phyloP scores from a whole-genome alignment of 192 early-diverging fungal genomes.

The Helicostylum pulchrum region DNA sequence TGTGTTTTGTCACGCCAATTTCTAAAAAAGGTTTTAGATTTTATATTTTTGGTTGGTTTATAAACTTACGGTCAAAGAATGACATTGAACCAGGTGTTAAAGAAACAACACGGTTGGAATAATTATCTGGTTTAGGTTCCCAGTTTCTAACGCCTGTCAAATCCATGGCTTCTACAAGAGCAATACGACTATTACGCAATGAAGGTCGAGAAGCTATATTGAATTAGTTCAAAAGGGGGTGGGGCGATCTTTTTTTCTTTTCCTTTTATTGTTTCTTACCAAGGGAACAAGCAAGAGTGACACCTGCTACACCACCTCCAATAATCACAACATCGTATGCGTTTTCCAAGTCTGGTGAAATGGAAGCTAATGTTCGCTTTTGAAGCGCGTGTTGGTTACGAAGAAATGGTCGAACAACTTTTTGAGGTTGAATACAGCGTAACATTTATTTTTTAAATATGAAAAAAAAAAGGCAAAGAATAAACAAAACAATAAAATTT shows the following conservation, averaged over 20 bases:
- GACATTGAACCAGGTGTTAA: slow-evolving; percentile 66
- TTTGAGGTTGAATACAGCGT: no score
- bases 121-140: slow-evolving; percentile 51
- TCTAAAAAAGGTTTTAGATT: slow-evolving; percentile 29
- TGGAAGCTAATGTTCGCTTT: neutral
- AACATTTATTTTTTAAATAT: neutral
- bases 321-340: slow-evolving; percentile 83
- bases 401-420: no score
- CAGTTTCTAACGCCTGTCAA: slow-evolving; percentile 52
- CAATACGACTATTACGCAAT: slow-evolving; percentile 52
- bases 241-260: no score
- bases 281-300: slow-evolving; percentile 77
- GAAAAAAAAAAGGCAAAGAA: neutral
- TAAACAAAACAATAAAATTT: neutral
- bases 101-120: slow-evolving; percentile 80
- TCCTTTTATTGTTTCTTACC: slow-evolving; percentile 38
- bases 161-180: slow-evolving; percentile 79
- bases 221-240: neutral
- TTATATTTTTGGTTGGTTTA: neutral
- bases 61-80: slow-evolving; percentile 51
- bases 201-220: slow-evolving; percentile 11
- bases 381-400: neutral
- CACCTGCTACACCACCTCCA: slow-evolving; percentile 88
- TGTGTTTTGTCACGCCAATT: slow-evolving; percentile 64
- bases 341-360: slow-evolving; percentile 4